Evolutionary conservation across 257 asterid genomes (phyloP).

Genomic region (Scutellaria minor): DNA sequence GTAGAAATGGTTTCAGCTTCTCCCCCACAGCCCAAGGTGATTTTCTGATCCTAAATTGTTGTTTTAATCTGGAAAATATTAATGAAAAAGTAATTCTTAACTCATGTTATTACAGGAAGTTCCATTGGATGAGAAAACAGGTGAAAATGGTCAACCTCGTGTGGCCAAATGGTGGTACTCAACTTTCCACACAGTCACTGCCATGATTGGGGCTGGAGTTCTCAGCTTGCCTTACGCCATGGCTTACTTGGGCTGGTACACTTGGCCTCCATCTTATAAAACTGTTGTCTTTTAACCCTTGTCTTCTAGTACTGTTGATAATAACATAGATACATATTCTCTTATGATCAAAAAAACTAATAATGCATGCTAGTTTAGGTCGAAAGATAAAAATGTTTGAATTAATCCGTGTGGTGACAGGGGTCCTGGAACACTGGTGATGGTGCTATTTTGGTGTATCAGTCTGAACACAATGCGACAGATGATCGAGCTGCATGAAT

Average conservation of each 20-base stretch:
- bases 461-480: slow-evolving; percentile 79
- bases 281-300: too few species aligned
- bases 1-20: slow-evolving; percentile 53
- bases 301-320: not conserved
- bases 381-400: too few species aligned
- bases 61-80: not conserved
- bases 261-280: not conserved
- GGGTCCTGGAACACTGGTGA: slow-evolving; percentile 70
- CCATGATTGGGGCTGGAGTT: slow-evolving; percentile 78
- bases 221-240: slow-evolving; percentile 68
- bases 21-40: slow-evolving; percentile 57
- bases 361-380: too few species aligned
- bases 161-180: slow-evolving; percentile 79
- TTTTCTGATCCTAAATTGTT: not conserved
- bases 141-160: slow-evolving; percentile 37
- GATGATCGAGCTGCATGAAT: slow-evolving; percentile 70
- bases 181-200: slow-evolving; percentile 66
- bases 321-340: not conserved
- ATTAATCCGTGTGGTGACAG: slow-evolving; percentile 33
- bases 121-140: slow-evolving; percentile 42
- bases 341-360: too few species aligned
- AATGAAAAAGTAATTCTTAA: not conserved
- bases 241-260: slow-evolving; percentile 78
- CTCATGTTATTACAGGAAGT: slow-evolving; percentile 47
- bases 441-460: slow-evolving; percentile 62